A percentile compares a stretch with the other conserved stretches of the same genome.
Evolutionary conservation across 202 grass and related monocot genomes (phyloP).

Genomic region (Cymbopogon flexuosus): DNA sequence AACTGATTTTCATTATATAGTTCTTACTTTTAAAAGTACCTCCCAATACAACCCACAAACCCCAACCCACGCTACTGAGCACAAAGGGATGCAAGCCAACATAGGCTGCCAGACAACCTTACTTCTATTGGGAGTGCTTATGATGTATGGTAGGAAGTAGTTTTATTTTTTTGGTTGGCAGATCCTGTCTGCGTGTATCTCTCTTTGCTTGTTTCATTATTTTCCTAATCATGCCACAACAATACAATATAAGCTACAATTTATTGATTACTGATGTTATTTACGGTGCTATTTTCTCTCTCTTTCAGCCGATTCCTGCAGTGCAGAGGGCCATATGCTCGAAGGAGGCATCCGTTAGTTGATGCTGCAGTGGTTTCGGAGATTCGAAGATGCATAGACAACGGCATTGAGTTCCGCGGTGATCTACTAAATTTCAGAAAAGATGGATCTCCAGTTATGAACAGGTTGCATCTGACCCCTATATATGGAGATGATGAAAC

Average conservation of each 20-base stretch:
- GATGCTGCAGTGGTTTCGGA: conserved; percentile 58
- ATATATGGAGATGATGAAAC: conserved; percentile 80
- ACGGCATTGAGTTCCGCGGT: conserved; percentile 63
- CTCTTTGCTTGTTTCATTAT: not conserved
- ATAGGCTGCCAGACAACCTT: not conserved
- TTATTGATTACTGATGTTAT: not conserved
- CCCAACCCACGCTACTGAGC: too few species aligned
- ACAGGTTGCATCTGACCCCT: conserved; percentile 67
- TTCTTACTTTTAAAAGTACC: too few species aligned
- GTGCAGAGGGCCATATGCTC: conserved; percentile 83
- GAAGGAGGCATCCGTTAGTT: conserved; percentile 74
- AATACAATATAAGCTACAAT: not conserved
- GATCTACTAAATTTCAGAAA: conserved; percentile 88
- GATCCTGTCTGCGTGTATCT: not conserved
- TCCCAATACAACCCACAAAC: too few species aligned
- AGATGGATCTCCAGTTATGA: conserved; percentile 84
- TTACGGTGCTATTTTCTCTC: conserved; percentile 9
- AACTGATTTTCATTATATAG: too few species aligned
- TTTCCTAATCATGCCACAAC: not conserved
- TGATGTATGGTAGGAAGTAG: not conserved
- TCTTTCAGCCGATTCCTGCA: conserved; percentile 87
- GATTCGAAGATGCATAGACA: conserved; percentile 64
- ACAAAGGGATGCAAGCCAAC: too few species aligned
- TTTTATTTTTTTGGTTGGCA: not conserved
- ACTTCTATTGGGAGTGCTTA: not conserved